phyloP scores from a whole-genome alignment of 768 basidiomycete genomes.

The Albatrellus ellisii region DNA sequence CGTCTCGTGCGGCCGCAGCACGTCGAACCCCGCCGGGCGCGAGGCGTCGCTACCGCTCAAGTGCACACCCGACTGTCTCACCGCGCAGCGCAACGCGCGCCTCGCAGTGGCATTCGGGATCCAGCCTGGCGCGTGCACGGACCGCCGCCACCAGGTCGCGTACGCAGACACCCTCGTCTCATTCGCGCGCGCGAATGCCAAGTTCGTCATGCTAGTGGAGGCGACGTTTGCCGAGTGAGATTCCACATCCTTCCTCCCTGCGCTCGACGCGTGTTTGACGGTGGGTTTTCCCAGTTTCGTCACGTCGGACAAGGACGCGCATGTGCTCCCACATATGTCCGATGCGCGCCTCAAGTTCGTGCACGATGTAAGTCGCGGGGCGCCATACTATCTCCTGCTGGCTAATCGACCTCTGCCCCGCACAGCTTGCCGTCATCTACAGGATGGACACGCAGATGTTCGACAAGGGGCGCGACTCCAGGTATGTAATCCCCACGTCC shows the following conservation, averaged over 20 bases:
- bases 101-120: conserved; percentile 92
- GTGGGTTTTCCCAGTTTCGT: conserved; percentile 38
- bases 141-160: conserved; percentile 25
- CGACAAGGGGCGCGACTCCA: conserved; percentile 82
- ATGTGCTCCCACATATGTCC: conserved; percentile 75
- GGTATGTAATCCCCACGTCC: conserved; percentile 26
- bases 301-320: conserved; percentile 46
- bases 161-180: conserved; percentile 52
- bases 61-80: conserved; percentile 73
- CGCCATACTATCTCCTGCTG: conserved; percentile 2
- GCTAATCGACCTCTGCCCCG: conserved; percentile 4
- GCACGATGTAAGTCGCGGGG: conserved; percentile 38
- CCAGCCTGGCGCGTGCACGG: conserved; percentile 33
- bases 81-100: conserved; percentile 77
- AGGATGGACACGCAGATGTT: conserved; percentile 78
- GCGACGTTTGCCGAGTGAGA: conserved; percentile 75
- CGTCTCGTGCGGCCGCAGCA: conserved; percentile 54
- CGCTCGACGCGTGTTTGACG: conserved; percentile 3
- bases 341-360: conserved; percentile 75
- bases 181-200: conserved; percentile 46
- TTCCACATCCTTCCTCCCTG: conserved; percentile 19
- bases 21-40: conserved; percentile 31
- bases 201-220: conserved; percentile 66
- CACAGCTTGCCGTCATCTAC: conserved; percentile 64
- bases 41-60: conserved; percentile 34